A percentile compares a stretch with the other conserved stretches of the same genome.
phyloP scores from a whole-genome alignment of 2,329 filamentous ascomycete genomes.

The Beauveria sp. region DNA sequence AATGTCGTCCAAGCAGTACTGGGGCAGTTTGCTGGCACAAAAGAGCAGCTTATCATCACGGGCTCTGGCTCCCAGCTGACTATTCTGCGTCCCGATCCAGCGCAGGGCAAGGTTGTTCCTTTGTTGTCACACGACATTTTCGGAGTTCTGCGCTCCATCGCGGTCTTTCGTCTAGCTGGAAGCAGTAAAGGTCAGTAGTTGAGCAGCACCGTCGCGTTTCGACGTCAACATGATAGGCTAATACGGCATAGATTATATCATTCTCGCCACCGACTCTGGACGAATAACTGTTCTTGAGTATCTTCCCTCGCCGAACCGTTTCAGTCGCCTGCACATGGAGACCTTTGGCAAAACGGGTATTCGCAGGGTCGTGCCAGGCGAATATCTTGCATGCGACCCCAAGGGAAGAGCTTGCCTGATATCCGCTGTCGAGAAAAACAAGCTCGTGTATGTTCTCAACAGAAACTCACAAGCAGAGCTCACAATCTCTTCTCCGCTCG shows the following conservation, averaged over 20 bases:
- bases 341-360: slow-evolving; percentile 98
- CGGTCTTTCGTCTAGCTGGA: slow-evolving; percentile 84
- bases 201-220: slow-evolving; percentile 26
- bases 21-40: slow-evolving; percentile 91
- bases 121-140: slow-evolving; percentile 90
- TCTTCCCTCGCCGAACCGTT: slow-evolving; percentile 74
- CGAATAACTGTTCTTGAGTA: slow-evolving; percentile 94
- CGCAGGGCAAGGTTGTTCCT: slow-evolving; percentile 77
- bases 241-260: slow-evolving; percentile 72
- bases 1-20: slow-evolving; percentile 84
- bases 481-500: slow-evolving; percentile 92
- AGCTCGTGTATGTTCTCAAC: slow-evolving; percentile 97
- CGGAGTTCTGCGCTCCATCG: slow-evolving; percentile 84
- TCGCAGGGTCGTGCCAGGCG: slow-evolving; percentile 84
- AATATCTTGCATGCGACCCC: slow-evolving; percentile 92
- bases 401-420: slow-evolving; percentile 93
- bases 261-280: slow-evolving; percentile 90
- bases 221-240: slow-evolving; percentile 16
- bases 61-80: slow-evolving; percentile 85
- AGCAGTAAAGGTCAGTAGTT: slow-evolving; percentile 83
- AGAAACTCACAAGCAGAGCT: slow-evolving; percentile 90
- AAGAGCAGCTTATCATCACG: slow-evolving; percentile 95
- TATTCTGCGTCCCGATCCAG: slow-evolving; percentile 77
- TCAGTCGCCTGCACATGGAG: slow-evolving; percentile 85
- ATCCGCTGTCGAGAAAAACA: slow-evolving; percentile 95